Conservation (phyloP, 768 basidiomycete genomes). For the Amylocystis lapponica region DNA sequence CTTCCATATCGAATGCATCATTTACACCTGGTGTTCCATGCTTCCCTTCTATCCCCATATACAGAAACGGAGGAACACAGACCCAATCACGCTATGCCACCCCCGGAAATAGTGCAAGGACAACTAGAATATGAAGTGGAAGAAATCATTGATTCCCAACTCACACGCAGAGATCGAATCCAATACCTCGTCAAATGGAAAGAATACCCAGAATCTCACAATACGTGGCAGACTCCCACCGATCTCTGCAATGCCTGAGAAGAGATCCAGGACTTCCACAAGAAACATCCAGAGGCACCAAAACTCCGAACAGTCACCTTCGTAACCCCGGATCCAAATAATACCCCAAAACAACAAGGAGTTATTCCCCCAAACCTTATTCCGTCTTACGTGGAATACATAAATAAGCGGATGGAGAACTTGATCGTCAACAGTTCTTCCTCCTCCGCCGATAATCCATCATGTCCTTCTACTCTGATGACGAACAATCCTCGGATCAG, state of each 20-base stretch:
- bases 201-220: constrained; percentile 12
- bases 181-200: constrained; percentile 27
- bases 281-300: constrained; percentile 6
- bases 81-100: constrained; percentile 7
- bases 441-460: no score
- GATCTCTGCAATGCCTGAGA: neutral
- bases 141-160: constrained; percentile 16
- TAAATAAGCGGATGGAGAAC: no score
- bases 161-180: neutral
- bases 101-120: constrained; percentile 9
- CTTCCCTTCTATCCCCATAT: constrained; percentile 9
- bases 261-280: constrained; percentile 7
- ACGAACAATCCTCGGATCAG: no score
- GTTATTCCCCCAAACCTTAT: no score
- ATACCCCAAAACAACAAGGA: no score
- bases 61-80: constrained; percentile 6
- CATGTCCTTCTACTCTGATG: no score
- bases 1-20: constrained; percentile 20
- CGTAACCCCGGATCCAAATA: no score
- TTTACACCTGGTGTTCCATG: constrained; percentile 23
- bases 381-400: no score
- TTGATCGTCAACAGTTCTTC: no score
- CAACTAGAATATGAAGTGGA: constrained; percentile 12
- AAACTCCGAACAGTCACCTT: no score
- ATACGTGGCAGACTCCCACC: constrained; percentile 11